Conservation (phyloP, 1,284 basidiomycete species). For the Cutaneotrichosporon cyanovorans region DNA sequence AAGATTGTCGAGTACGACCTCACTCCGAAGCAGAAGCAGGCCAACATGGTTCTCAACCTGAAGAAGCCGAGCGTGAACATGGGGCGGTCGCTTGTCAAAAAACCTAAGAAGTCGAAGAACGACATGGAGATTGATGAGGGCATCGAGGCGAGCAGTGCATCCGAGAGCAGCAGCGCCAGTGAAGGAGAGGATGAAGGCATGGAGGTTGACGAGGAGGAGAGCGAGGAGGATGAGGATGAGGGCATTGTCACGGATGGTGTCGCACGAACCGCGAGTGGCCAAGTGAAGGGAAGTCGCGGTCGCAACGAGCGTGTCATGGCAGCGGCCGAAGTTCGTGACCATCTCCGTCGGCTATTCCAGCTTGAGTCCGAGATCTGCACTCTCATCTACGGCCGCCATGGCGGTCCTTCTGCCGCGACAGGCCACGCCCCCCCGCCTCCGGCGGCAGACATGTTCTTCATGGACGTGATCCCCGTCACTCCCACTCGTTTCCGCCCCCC, state of each 20-base stretch:
- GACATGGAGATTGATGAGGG: conserved; percentile 38
- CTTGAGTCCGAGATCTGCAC: conserved; percentile 77
- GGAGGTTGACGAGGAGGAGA: conserved; percentile 50
- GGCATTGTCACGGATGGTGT: conserved; percentile 47
- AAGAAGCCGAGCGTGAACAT: conserved; percentile 17
- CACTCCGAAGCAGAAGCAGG: conserved; percentile 65
- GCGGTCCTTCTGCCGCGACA: conserved; percentile 53
- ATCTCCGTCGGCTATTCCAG: conserved; percentile 78
- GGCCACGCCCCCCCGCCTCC: conserved; percentile 37
- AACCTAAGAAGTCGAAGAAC: conserved; percentile 46
- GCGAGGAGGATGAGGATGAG: conserved; percentile 42
- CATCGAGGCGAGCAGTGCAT: conserved; percentile 29
- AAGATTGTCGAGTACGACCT: conserved; percentile 94
- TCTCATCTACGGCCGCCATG: conserved; percentile 87
- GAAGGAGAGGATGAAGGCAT: conserved; percentile 49
- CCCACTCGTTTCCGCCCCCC: conserved; percentile 96
- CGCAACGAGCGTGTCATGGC: conserved; percentile 83
- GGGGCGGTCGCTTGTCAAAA: conserved; percentile 45
- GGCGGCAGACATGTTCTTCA: conserved; percentile 86
- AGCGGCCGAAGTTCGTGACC: conserved; percentile 85
- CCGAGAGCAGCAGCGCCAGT: conserved; percentile 46
- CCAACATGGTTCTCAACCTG: conserved; percentile 54
- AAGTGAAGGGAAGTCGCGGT: conserved; percentile 64
- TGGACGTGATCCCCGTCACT: conserved; percentile 84
- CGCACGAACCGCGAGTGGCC: conserved; percentile 62